Evolutionary conservation across 1,284 basidiomycete genomes (phyloP).

Genomic region (Puccinia coronata): DNA sequence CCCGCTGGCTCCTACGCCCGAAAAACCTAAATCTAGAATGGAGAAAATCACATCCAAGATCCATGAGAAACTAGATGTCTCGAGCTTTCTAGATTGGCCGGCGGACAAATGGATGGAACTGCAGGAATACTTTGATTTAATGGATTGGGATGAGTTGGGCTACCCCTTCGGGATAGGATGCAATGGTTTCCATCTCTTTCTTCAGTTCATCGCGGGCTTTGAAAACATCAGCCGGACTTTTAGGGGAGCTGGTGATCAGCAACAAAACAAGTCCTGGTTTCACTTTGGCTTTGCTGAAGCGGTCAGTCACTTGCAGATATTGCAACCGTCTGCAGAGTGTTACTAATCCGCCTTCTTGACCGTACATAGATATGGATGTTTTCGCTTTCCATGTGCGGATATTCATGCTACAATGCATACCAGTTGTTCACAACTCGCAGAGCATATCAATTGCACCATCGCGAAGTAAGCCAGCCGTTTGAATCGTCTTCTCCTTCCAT

Average conservation of each 20-base stretch:
- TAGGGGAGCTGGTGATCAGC: neutral
- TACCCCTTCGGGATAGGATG: constrained; percentile 8
- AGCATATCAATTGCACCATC: constrained; percentile 57
- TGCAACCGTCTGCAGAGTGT: neutral
- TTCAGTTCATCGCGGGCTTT: constrained; percentile 6
- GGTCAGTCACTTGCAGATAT: constrained; percentile 13
- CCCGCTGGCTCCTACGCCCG: constrained; percentile 22
- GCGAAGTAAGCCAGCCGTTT: constrained; percentile 56
- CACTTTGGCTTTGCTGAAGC: constrained; percentile 39
- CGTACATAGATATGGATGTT: constrained; percentile 45
- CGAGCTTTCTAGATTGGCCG: constrained; percentile 24
- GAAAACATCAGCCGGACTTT: constrained; percentile 19
- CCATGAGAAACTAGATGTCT: constrained; percentile 15
- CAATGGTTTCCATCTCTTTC: constrained; percentile 19
- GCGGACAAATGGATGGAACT: constrained; percentile 43
- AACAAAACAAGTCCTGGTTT: constrained; percentile 11
- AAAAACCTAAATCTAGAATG: constrained; percentile 30
- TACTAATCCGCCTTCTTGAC: neutral
- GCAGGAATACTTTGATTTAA: constrained; percentile 28
- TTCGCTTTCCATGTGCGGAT: constrained; percentile 59
- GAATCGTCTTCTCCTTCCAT: neutral
- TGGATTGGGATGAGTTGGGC: constrained; percentile 39
- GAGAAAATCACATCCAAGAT: constrained; percentile 1
- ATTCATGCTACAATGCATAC: constrained; percentile 56
- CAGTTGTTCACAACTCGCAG: constrained; percentile 56